A percentile compares a stretch with the other conserved stretches of the same genome.
phyloP scores from a whole-genome alignment of 768 basidiomycete species.

The Gyrodon lividus region DNA sequence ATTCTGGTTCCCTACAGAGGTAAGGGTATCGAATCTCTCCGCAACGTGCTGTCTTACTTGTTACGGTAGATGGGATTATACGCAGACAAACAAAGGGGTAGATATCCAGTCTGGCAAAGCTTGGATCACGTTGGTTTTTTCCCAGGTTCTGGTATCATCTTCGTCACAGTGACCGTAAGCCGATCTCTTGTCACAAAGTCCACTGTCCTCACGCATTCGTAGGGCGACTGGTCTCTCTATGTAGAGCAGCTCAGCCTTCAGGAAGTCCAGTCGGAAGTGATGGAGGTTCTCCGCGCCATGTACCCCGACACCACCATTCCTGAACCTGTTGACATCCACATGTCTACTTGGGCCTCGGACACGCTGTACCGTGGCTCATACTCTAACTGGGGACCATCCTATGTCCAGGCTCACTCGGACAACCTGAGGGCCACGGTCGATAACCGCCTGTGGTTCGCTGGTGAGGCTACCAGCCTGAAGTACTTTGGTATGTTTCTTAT shows the following conservation, averaged over 20 bases:
- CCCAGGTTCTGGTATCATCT: slow-evolving; percentile 53
- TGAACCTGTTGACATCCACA: slow-evolving; percentile 53
- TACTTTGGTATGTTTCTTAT: slow-evolving; percentile 52
- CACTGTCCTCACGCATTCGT: not conserved
- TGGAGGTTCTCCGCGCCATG: slow-evolving; percentile 59
- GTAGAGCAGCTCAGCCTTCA: slow-evolving; percentile 51
- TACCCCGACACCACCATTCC: slow-evolving; percentile 55
- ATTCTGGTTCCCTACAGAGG: slow-evolving; percentile 57
- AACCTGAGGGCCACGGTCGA: slow-evolving; percentile 56
- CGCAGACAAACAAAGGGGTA: slow-evolving; percentile 55
- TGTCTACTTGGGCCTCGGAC: slow-evolving; percentile 54
- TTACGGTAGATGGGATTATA: slow-evolving; percentile 43
- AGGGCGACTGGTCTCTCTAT: slow-evolving; percentile 63
- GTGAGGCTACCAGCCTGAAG: slow-evolving; percentile 57
- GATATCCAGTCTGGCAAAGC: slow-evolving; percentile 68
- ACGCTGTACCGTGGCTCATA: slow-evolving; percentile 48
- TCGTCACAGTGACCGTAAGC: slow-evolving; percentile 29
- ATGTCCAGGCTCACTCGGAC: slow-evolving; percentile 49
- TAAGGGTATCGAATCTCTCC: not conserved
- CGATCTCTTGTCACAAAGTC: not conserved
- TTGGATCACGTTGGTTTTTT: slow-evolving; percentile 58
- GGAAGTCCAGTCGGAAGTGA: slow-evolving; percentile 50
- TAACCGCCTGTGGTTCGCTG: slow-evolving; percentile 56
- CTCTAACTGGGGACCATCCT: slow-evolving; percentile 69
- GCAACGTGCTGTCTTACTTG: not conserved